These are phyloP conservation scores for Picea mariana DNA, from an alignment of 83 land plant genomes.

Conservation along the genomic window DNA sequence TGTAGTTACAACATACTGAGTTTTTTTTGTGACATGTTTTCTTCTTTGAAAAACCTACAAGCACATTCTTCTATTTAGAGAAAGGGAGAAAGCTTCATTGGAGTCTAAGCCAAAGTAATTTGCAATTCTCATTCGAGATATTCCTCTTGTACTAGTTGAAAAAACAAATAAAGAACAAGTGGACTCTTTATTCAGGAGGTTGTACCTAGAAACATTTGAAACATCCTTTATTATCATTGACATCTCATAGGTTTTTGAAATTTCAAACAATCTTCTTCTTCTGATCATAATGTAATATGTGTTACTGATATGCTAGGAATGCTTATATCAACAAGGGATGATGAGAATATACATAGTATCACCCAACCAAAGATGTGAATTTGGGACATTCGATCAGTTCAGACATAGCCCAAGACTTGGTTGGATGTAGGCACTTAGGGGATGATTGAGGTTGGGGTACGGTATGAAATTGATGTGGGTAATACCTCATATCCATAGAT, in stretches of 20 bases:
- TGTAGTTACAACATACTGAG: constrained; percentile 59
- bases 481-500: too few relatives aligned
- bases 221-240: constrained; percentile 70
- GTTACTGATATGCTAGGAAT: too few relatives aligned
- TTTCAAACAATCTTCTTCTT: background rate
- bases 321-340: too few relatives aligned
- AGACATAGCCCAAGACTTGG: too few relatives aligned
- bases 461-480: too few relatives aligned
- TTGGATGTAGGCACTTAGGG: too few relatives aligned
- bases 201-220: constrained; percentile 86
- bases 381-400: too few relatives aligned
- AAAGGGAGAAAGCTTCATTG: constrained; percentile 41
- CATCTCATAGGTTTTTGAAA: constrained; percentile 50
- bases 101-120: constrained; percentile 68
- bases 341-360: too few relatives aligned
- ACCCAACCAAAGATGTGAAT: too few relatives aligned
- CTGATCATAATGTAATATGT: background rate
- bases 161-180: constrained; percentile 74
- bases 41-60: constrained; percentile 81
- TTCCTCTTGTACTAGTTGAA: constrained; percentile 52
- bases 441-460: too few relatives aligned
- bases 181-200: constrained; percentile 63
- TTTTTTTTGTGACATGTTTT: constrained; percentile 58
- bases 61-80: constrained; percentile 64
- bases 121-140: constrained; percentile 72